These are phyloP conservation scores for Williopsis jadinii DNA, from an alignment of 1,139 yeast genomes.

Conservation along the genomic window DNA sequence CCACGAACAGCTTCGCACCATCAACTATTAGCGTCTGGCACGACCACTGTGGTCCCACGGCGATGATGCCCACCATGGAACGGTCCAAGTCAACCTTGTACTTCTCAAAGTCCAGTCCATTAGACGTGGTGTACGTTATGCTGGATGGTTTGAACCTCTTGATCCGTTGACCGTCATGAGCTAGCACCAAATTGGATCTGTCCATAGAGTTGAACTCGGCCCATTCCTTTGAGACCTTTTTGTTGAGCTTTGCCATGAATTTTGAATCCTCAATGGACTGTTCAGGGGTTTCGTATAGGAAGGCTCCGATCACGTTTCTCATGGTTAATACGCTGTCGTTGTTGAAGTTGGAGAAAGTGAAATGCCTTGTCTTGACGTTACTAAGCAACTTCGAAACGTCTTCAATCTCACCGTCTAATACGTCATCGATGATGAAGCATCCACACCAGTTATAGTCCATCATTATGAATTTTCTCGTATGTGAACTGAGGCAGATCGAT, in stretches of 20 bases:
- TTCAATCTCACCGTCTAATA: conserved; percentile 20
- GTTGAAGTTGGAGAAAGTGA: conserved; percentile 17
- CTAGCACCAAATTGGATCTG: neutral
- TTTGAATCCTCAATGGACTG: conserved; percentile 1
- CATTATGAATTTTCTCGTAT: conserved; percentile 19
- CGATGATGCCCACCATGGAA: conserved; percentile 12
- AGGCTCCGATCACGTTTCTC: conserved; percentile 18
- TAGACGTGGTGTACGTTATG: conserved; percentile 10
- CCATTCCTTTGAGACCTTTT: conserved; percentile 19
- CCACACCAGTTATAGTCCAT: conserved; percentile 22
- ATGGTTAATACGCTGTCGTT: conserved; percentile 11
- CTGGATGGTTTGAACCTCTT: conserved; percentile 15
- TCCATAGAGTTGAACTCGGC: conserved; percentile 7
- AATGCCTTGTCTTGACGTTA: conserved; percentile 20
- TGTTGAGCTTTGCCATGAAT: conserved; percentile 10
- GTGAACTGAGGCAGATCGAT: conserved; percentile 20
- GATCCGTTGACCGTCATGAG: neutral
- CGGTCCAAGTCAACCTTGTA: conserved; percentile 15
- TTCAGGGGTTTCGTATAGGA: conserved; percentile 8
- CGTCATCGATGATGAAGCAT: conserved; percentile 19
- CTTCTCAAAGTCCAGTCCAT: conserved; percentile 15
- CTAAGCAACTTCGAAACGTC: conserved; percentile 17
- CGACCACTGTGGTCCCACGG: conserved; percentile 21
- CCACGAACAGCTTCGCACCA: conserved; percentile 12
- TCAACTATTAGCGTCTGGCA: conserved; percentile 21